Evolutionary conservation across 768 basidiomycete genomes (phyloP).

Genomic region (Lyophyllum decastes): DNA sequence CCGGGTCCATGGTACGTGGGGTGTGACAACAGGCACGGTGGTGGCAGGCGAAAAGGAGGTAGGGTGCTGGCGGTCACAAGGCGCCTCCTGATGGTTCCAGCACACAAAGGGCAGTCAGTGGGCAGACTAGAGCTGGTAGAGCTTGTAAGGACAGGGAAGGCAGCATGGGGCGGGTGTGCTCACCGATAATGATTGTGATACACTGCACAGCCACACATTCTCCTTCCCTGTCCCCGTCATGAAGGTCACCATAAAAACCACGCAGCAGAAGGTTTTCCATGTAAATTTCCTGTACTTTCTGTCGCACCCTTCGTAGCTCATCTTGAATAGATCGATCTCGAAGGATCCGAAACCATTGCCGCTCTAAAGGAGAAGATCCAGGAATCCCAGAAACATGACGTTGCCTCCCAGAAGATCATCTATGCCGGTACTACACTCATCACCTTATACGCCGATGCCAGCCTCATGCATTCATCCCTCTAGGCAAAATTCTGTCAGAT

Average conservation of each 20-base stretch:
- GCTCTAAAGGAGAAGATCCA: slow-evolving; percentile 84
- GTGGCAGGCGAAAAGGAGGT: slow-evolving; percentile 11
- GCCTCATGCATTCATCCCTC: not conserved
- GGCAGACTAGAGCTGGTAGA: not conserved
- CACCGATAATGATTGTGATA: not conserved
- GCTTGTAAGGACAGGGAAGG: not conserved
- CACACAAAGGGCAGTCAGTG: not conserved
- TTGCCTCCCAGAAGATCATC: slow-evolving; percentile 87
- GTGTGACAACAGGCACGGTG: slow-evolving; percentile 11
- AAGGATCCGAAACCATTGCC: slow-evolving; percentile 71
- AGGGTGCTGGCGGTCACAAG: slow-evolving; percentile 8
- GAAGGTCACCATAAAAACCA: slow-evolving; percentile 95
- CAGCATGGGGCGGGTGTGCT: not conserved
- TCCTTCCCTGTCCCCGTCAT: slow-evolving; percentile 42
- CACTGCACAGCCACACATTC: slow-evolving; percentile 19
- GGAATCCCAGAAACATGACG: slow-evolving; percentile 71
- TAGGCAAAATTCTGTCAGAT: slow-evolving; percentile 91
- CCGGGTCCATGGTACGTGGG: slow-evolving; percentile 35
- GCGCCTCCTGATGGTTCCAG: slow-evolving; percentile 2
- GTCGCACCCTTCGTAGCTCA: not conserved
- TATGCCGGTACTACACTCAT: slow-evolving; percentile 69
- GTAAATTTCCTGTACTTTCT: slow-evolving; percentile 35
- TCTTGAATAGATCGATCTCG: slow-evolving; percentile 70
- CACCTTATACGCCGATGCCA: not conserved
- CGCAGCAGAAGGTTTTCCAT: slow-evolving; percentile 90